A percentile compares a stretch with the other conserved stretches of the same genome.
Evolutionary conservation across 2,329 filamentous ascomycete genomes (phyloP).

Genomic region (Sphaerulina vaccinii): DNA sequence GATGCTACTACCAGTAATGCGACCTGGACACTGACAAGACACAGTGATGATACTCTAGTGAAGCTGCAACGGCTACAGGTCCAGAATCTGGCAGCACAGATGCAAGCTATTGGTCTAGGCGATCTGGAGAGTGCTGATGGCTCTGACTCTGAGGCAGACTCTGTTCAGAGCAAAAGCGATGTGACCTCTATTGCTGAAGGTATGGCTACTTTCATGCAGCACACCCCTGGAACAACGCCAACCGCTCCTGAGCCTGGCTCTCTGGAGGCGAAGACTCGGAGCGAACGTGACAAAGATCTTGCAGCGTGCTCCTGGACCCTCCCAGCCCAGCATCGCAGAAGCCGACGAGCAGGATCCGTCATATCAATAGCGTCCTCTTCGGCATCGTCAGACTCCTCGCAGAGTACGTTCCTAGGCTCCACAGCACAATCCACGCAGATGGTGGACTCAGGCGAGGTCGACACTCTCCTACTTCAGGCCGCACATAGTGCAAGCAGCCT

Average conservation of each 20-base stretch:
- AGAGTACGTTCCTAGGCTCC: not conserved
- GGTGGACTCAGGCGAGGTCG: not conserved
- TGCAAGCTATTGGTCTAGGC: not conserved
- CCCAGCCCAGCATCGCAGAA: too few relatives aligned
- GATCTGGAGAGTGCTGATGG: not conserved
- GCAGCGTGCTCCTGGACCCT: too few relatives aligned
- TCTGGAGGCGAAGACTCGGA: not conserved
- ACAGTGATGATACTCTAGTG: not conserved
- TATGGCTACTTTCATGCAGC: not conserved
- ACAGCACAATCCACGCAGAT: not conserved
- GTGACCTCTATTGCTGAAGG: not conserved
- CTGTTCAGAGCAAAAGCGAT: not conserved
- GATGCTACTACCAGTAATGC: not conserved
- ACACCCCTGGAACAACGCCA: not conserved
- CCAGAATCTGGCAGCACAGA: not conserved
- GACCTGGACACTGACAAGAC: not conserved
- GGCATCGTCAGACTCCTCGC: not conserved
- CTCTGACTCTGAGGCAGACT: not conserved
- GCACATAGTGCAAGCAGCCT: not conserved
- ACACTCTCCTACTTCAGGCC: not conserved
- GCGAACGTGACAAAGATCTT: too few relatives aligned
- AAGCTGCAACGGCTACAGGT: not conserved
- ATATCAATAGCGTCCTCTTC: not conserved
- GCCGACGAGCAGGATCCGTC: not conserved
- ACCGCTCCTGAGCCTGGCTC: not conserved